Base-by-base conservation (phyloP, 2,329 filamentous ascomycete species). In the Amauroascus verrucosus region DNA sequence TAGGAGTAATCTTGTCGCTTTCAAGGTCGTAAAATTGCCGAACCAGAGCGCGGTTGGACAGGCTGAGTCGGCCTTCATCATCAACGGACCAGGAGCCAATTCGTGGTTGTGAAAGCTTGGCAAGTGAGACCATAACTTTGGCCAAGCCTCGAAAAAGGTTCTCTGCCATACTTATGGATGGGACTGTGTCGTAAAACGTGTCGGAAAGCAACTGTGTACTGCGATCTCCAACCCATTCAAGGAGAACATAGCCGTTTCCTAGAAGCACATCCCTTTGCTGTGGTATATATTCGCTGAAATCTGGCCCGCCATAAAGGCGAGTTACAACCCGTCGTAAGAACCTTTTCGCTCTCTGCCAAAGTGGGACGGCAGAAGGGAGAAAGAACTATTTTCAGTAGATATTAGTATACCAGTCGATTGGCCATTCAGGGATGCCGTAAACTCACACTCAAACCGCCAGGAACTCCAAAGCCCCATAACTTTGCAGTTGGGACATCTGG, bases 51-150 rank as follows among this genome's bases (percentile, higher is more conserved):
- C 62, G 53, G 37, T 62, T 62, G 24, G 54, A 43, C 16, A 63
- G 47, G 11, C 38, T 54, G 14, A 61, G 41, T 18, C 45, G 48
- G 22, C 61, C 59, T 22, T 57, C 35, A 46, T 55, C 50, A 51
- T 63, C 53, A 26, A 63, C 50, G 9, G 48, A 59, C 35, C 60
- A 60, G 8, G 60, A 61, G 18, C 57, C 61, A 48, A 61, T 63
- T 26, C 46, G 11, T 24, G 54, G 57, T n/a, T 38, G 46, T 6
- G 49, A 50, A 35, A 58, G n/a, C 32, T 45, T 52, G 2, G 56
- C 50, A 22, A 61, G 44, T 11, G 55, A 53, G 14, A 61, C 35
- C 51, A 59, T 54, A 20, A 57, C 56, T 40, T 38, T 53, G 11
- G 56, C 53, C n/a, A 61, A 26, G 32, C 51, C 46, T 47, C 51